A percentile compares a stretch with the other conserved stretches of the same genome.
Evolutionary conservation across 129 eudicot genomes (phyloP).

Genomic region (Helianthus annuus): HanXRQr2.0-SUNRISE NC_035437.2:1614762-1615261

Average conservation of each 20-base stretch:
- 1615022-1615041: constrained; percentile 57
- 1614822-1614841: constrained; percentile 79
- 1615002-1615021: constrained; percentile 87
- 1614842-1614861: constrained; percentile 78
- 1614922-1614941: constrained; percentile 48
- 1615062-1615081: constrained; percentile 68
- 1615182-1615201: constrained; percentile 60
- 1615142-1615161: constrained; percentile 83
- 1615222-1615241: constrained; percentile 70
- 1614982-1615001: constrained; percentile 62
- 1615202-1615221: constrained; percentile 72
- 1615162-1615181: constrained; percentile 65
- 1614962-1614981: constrained; percentile 61
- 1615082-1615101: constrained; percentile 59
- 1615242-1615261: neutral
- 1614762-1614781: constrained; percentile 54
- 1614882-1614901: constrained; percentile 68
- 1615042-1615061: constrained; percentile 50
- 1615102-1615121: constrained; percentile 61
- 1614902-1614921: constrained; percentile 62
- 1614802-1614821: constrained; percentile 67
- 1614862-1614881: constrained; percentile 76
- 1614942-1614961: constrained; percentile 66
- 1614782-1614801: constrained; percentile 58
- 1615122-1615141: constrained; percentile 74